Evolutionary conservation across 345 rosid species (phyloP).

Genomic region (Raphanus raphanistrum): DNA sequence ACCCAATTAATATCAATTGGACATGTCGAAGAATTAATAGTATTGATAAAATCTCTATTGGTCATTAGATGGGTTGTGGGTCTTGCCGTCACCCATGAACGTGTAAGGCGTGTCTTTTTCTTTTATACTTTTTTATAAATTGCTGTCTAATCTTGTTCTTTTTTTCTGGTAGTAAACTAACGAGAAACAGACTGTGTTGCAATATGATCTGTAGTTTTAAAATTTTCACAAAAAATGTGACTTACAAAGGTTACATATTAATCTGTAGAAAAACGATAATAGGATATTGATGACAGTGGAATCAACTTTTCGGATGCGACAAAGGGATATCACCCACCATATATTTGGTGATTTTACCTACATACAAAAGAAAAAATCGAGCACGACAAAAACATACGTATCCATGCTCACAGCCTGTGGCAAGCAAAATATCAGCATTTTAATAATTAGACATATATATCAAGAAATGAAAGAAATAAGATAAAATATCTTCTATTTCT

Average conservation of each 20-base stretch:
- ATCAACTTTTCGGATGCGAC: conserved; percentile 21
- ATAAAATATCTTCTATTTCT: neutral
- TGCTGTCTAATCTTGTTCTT: neutral
- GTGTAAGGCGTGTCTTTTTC: conserved; percentile 35
- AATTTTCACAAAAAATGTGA: neutral
- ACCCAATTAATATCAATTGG: no score
- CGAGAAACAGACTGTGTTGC: neutral
- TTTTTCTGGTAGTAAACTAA: neutral
- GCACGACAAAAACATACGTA: conserved; percentile 8
- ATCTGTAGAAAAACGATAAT: neutral
- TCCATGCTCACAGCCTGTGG: conserved; percentile 1
- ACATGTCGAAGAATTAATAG: no score
- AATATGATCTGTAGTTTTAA: no score
- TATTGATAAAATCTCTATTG: conserved; percentile 14
- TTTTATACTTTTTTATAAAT: neutral
- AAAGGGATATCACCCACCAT: conserved; percentile 4
- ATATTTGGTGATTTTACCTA: conserved; percentile 15
- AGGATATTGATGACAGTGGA: neutral
- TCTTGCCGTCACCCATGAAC: conserved; percentile 20
- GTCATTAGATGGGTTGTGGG: conserved; percentile 12
- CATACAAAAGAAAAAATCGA: conserved; percentile 2
- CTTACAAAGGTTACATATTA: neutral
- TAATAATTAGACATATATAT: neutral
- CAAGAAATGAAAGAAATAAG: neutral
- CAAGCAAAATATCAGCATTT: neutral